Percentiles rank a stretch among this genome's conserved stretches.
Evolutionary conservation across 305 asterid species (phyloP).

Genomic region (Solanum hybrid): DNA sequence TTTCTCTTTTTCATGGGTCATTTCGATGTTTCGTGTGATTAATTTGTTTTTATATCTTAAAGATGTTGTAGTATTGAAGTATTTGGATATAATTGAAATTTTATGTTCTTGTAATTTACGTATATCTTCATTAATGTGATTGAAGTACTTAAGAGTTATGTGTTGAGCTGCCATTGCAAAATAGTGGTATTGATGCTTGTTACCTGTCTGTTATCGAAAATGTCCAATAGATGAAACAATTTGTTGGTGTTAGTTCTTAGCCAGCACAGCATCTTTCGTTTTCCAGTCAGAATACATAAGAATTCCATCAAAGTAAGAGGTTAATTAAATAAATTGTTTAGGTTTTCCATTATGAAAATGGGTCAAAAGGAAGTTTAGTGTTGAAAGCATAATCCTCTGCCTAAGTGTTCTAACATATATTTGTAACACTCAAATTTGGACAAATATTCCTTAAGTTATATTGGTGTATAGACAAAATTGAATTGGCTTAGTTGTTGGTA

Average conservation of each 20-base stretch:
- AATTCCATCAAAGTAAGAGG: neutral
- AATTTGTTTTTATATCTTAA: neutral
- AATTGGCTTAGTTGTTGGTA: neutral
- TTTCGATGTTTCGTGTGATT: neutral
- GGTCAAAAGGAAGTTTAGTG: neutral
- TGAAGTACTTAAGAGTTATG: neutral
- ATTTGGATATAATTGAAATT: neutral
- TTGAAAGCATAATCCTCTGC: neutral
- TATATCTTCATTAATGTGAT: neutral
- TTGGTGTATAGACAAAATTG: neutral
- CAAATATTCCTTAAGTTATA: neutral
- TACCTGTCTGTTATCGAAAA: neutral
- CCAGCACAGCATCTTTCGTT: neutral
- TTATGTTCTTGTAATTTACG: neutral
- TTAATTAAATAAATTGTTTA: neutral
- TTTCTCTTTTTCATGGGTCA: neutral
- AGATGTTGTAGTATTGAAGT: neutral
- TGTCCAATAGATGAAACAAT: neutral
- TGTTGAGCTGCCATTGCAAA: neutral
- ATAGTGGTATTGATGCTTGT: neutral
- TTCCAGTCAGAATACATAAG: too few relatives aligned
- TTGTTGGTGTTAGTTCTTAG: constrained; percentile 8
- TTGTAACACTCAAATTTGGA: neutral
- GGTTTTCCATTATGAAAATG: neutral
- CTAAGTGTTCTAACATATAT: neutral